These are phyloP conservation scores for Phyllosticta citriasiana DNA, from an alignment of 2,329 filamentous ascomycete species.

Conservation along the genomic window DNA sequence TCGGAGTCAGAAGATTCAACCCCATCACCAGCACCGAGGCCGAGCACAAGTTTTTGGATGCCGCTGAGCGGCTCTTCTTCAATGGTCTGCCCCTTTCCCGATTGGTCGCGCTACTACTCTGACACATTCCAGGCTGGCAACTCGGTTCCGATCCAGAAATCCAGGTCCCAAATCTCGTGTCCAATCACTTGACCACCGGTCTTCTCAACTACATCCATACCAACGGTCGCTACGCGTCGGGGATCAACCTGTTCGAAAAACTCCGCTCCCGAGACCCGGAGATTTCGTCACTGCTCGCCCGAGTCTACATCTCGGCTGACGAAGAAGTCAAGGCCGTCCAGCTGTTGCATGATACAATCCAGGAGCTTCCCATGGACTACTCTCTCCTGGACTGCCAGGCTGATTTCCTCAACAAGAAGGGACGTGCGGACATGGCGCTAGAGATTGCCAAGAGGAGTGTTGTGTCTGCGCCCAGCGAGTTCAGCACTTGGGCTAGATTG, in stretches of 20 bases:
- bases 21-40: constrained; percentile 97
- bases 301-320: constrained; percentile 86
- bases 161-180: constrained; percentile 92
- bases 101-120: constrained; percentile 33
- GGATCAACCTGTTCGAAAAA: constrained; percentile 97
- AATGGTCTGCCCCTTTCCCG: constrained; percentile 39
- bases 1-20: constrained; percentile 95
- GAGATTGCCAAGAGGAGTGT: constrained; percentile 92
- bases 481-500: constrained; percentile 89
- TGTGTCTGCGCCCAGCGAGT: constrained; percentile 90
- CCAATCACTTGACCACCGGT: constrained; percentile 90
- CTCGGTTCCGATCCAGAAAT: constrained; percentile 94
- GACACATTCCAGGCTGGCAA: constrained; percentile 53
- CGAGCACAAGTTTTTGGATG: constrained; percentile 90
- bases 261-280: constrained; percentile 82
- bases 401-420: constrained; percentile 82
- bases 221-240: constrained; percentile 85
- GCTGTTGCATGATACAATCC: constrained; percentile 75
- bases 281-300: constrained; percentile 83
- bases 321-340: constrained; percentile 95
- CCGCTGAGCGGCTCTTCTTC: constrained; percentile 92
- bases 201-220: constrained; percentile 91
- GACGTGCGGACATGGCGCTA: constrained; percentile 74
- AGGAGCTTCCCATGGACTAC: constrained; percentile 95
- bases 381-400: constrained; percentile 92